Percentiles rank a stretch among this genome's conserved stretches.
phyloP scores from a whole-genome alignment of 163 green algal species.

The Smithsoniella earleae region DNA sequence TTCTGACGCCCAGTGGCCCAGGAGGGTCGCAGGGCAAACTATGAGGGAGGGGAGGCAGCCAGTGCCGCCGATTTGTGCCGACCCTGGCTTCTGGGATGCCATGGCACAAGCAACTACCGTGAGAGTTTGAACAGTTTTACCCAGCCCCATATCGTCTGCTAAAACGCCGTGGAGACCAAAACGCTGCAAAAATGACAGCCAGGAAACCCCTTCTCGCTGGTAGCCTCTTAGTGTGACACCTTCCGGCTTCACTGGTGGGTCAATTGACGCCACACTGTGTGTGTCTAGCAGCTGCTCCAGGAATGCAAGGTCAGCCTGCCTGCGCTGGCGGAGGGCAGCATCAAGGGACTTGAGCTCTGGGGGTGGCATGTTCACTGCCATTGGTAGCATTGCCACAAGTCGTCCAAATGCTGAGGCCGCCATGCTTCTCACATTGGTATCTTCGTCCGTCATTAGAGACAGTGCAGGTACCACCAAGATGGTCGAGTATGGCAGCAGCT shows the following conservation, averaged over 20 bases:
- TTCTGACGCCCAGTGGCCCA: conserved; percentile 90
- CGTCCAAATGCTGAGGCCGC: conserved; percentile 72
- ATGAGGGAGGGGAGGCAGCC: conserved; percentile 64
- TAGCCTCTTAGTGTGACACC: conserved; percentile 66
- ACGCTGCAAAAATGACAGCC: conserved; percentile 89
- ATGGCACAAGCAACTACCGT: conserved; percentile 11
- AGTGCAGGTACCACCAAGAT: conserved; percentile 85
- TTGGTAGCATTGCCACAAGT: conserved; percentile 78
- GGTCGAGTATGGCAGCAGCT: conserved; percentile 62
- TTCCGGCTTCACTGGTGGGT: conserved; percentile 36
- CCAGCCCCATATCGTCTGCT: conserved; percentile 91
- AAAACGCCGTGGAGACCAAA: conserved; percentile 91
- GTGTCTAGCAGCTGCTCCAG: conserved; percentile 85
- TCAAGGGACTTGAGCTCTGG: conserved; percentile 3
- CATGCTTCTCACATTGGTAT: conserved; percentile 42
- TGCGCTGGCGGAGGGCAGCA: background rate
- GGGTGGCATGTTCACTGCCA: conserved; percentile 55
- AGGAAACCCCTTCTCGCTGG: conserved; percentile 93
- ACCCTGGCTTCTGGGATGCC: too few species aligned
- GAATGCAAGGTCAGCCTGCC: conserved; percentile 56
- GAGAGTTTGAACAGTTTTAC: conserved; percentile 39
- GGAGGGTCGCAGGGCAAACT: conserved; percentile 88
- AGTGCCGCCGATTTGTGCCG: background rate
- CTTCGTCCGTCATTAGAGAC: conserved; percentile 72
- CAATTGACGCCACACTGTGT: conserved; percentile 54